Conservation (phyloP, 257 asterid species). For the Eustoma russellianum region DNA sequence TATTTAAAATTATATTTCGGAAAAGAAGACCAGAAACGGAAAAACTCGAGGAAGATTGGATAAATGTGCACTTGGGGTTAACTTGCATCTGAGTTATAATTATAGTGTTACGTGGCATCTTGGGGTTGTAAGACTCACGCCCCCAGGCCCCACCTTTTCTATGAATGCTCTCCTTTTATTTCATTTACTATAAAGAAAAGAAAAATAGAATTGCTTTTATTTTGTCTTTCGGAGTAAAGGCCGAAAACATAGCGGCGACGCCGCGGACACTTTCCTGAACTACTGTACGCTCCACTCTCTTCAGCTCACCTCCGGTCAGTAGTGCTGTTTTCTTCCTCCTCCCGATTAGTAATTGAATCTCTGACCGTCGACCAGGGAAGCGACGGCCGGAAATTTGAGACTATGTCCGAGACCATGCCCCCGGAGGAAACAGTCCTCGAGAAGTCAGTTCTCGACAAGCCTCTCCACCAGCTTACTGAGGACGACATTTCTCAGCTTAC, state of each 20-base stretch:
- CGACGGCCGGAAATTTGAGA: conserved; percentile 13
- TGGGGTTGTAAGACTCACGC: conserved; percentile 44
- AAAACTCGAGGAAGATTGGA: no score
- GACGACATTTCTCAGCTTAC: conserved; percentile 99
- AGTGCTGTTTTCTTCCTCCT: conserved; percentile 6
- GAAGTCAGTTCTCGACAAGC: conserved; percentile 83
- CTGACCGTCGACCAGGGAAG: conserved; percentile 20
- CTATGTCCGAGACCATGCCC: conserved; percentile 41
- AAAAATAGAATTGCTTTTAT: no score
- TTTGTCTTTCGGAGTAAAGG: neutral
- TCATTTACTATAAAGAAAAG: no score
- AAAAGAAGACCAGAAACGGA: no score
- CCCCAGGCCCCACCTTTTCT: conserved; percentile 18
- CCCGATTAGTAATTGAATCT: neutral
- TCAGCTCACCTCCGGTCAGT: conserved; percentile 2
- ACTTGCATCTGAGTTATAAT: no score
- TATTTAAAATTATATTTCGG: no score
- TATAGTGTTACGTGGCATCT: conserved; percentile 40
- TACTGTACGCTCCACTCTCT: conserved; percentile 15
- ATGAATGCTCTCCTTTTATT: conserved; percentile 3
- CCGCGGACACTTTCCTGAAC: conserved; percentile 40
- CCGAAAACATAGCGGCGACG: conserved; percentile 39
- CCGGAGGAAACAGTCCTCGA: conserved; percentile 30
- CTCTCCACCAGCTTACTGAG: conserved; percentile 80
- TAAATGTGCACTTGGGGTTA: no score